Conservation (phyloP, 768 basidiomycete species). For the Coprinellus micaceus region DNA sequence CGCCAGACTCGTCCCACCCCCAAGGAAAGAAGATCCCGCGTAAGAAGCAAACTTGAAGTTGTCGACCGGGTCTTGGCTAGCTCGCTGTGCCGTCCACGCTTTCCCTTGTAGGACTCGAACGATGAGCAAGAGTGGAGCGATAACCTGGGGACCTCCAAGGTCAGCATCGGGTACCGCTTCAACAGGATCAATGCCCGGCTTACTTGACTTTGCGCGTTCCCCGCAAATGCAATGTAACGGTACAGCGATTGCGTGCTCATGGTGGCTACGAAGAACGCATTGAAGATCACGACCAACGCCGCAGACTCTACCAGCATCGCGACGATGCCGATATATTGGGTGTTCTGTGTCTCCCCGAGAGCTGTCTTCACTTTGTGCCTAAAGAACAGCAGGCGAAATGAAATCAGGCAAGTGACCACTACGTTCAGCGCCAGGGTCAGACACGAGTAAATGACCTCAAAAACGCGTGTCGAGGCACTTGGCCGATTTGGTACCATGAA, state of each 20-base stretch:
- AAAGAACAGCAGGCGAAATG: conserved; percentile 1
- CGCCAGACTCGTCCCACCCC: too few species aligned
- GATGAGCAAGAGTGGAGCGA: conserved; percentile 16
- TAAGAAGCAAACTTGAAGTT: too few species aligned
- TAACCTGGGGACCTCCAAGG: conserved; percentile 4
- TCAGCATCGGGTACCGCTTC: background rate
- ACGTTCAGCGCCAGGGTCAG: conserved; percentile 8
- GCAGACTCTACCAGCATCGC: conserved; percentile 9
- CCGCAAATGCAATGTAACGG: conserved; percentile 1
- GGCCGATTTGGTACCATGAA: background rate
- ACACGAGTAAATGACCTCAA: conserved; percentile 3
- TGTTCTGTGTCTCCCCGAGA: background rate
- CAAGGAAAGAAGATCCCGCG: too few species aligned
- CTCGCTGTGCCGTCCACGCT: conserved; percentile 10
- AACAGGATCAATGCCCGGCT: background rate
- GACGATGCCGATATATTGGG: background rate
- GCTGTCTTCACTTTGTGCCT: background rate
- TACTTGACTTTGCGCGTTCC: conserved; percentile 5
- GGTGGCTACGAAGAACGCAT: conserved; percentile 4
- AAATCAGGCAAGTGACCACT: conserved; percentile 5
- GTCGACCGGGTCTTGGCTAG: background rate
- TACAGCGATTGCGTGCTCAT: background rate
- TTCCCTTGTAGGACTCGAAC: conserved; percentile 17
- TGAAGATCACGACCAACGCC: conserved; percentile 2
- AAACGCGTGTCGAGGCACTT: background rate